Evolutionary conservation across 2,329 filamentous ascomycete genomes (phyloP).

Genomic region (Spiromastix sp.): DNA sequence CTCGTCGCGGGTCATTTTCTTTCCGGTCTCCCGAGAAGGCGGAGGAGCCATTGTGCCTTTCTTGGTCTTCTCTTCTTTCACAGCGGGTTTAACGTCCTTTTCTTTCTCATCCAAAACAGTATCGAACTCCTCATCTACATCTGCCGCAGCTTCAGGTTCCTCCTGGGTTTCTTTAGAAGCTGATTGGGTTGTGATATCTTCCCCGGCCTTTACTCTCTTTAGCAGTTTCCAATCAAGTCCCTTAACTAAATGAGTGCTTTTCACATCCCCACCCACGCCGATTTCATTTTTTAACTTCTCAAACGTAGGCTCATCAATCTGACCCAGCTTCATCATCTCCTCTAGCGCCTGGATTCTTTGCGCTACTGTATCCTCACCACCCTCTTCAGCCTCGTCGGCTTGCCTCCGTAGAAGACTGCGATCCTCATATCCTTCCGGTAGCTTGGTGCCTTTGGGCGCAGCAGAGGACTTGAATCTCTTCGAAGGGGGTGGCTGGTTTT

Average conservation of each 20-base stretch:
- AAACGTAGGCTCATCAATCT: conserved; percentile 73
- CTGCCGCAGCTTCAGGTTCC: conserved; percentile 16
- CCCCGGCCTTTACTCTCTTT: conserved; percentile 33
- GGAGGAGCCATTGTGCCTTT: conserved; percentile 40
- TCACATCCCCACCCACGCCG: conserved; percentile 64
- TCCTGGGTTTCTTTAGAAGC: conserved; percentile 22
- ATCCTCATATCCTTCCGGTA: conserved; percentile 75
- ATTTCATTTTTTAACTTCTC: conserved; percentile 65
- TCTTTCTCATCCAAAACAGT: conserved; percentile 29
- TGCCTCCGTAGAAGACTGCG: conserved; percentile 57
- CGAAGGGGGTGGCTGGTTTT: conserved; percentile 40
- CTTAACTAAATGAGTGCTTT: conserved; percentile 79
- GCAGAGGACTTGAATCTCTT: conserved; percentile 68
- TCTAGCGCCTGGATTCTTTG: conserved; percentile 68
- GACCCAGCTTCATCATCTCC: conserved; percentile 67
- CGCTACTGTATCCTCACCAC: conserved; percentile 33
- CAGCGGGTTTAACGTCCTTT: conserved; percentile 11
- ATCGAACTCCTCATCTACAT: conserved; percentile 52
- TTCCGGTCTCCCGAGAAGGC: conserved; percentile 9
- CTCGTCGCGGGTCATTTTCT: conserved; percentile 47
- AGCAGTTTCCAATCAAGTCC: conserved; percentile 76
- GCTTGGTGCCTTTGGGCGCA: conserved; percentile 70
- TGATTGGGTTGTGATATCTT: conserved; percentile 40
- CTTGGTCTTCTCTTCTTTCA: conserved; percentile 37
- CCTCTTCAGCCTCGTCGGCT: conserved; percentile 38